Evolutionary conservation across 1,284 basidiomycete genomes (phyloP).

Genomic region (Rhodotorula sp.): DNA sequence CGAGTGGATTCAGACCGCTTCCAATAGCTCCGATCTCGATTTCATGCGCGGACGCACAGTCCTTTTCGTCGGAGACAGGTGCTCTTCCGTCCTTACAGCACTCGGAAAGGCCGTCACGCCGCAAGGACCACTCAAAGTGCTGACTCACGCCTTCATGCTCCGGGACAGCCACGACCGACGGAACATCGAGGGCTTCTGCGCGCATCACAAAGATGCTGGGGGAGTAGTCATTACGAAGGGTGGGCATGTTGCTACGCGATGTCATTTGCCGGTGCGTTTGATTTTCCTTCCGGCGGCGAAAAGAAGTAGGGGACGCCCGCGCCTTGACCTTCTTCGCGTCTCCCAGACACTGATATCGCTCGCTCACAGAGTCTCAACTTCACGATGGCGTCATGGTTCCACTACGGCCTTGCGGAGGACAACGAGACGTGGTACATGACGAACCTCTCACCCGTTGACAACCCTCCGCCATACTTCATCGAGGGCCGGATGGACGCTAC

Average conservation of each 20-base stretch:
- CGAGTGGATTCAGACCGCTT: neutral
- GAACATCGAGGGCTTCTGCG: neutral
- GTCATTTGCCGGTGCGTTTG: neutral
- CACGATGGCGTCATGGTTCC: conserved; percentile 1
- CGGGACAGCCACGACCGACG: conserved; percentile 2
- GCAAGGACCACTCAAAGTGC: no score
- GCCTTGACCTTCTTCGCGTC: no score
- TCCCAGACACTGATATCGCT: no score
- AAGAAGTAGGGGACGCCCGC: no score
- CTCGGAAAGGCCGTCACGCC: no score
- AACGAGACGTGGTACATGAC: conserved; percentile 2
- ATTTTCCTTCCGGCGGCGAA: no score
- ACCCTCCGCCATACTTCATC: neutral
- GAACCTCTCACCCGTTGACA: neutral
- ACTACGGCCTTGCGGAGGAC: neutral
- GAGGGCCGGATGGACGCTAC: neutral
- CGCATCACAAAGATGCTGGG: neutral
- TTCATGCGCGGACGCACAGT: neutral
- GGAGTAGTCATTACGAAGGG: neutral
- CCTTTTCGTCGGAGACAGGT: conserved; percentile 1
- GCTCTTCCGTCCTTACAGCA: neutral
- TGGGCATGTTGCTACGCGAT: neutral
- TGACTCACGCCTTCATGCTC: neutral
- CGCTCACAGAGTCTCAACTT: conserved; percentile 1
- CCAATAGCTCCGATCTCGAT: neutral